phyloP scores from a whole-genome alignment of 2,329 filamentous ascomycete genomes.

The Botryotinia narcissicola region DNA sequence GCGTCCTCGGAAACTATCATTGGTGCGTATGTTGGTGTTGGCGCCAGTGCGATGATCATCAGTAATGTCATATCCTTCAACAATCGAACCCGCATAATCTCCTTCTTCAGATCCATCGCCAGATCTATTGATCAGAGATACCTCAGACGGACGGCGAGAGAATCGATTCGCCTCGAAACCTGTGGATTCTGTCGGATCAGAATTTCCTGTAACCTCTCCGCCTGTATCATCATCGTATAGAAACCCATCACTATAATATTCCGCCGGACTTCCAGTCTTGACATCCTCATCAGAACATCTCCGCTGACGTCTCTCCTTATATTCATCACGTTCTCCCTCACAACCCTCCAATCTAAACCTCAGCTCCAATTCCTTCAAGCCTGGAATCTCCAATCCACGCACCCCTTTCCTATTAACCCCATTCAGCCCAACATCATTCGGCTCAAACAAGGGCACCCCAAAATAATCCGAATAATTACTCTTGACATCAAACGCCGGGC shows the following conservation, averaged over 20 bases:
- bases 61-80: slow-evolving; percentile 4
- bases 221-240: not conserved
- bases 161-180: not conserved
- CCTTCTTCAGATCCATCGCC: not conserved
- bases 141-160: not conserved
- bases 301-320: not conserved
- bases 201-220: not conserved
- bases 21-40: not conserved
- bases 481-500: slow-evolving; percentile 8
- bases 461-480: slow-evolving; percentile 19
- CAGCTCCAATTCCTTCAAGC: not conserved
- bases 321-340: not conserved
- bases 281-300: not conserved
- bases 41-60: not conserved
- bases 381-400: not conserved
- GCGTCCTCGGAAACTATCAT: not conserved
- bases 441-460: slow-evolving; percentile 13
- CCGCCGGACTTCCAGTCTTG: not conserved
- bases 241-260: slow-evolving; percentile 7
- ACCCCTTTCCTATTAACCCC: not conserved
- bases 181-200: not conserved
- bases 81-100: not conserved
- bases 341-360: not conserved
- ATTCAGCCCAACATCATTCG: not conserved
- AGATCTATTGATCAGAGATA: not conserved